These are phyloP conservation scores for Yamadazyma philogaea DNA, from an alignment of 805 yeast genomes.

Conservation along the genomic window DNA sequence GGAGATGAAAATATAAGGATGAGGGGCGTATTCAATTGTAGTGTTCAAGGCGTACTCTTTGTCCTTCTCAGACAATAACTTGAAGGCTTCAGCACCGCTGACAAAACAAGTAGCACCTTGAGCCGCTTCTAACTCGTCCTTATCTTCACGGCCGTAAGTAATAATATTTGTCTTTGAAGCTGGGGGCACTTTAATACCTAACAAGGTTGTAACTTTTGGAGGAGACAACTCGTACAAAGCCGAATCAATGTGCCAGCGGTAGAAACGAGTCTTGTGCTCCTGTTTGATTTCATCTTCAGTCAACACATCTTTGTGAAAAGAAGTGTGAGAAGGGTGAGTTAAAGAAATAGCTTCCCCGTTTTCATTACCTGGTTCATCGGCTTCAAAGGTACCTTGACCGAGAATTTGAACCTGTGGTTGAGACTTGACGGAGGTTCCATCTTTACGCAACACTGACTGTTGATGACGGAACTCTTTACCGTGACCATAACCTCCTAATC, in stretches of 20 bases:
- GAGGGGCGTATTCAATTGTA: slow-evolving; percentile 87
- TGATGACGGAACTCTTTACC: slow-evolving; percentile 62
- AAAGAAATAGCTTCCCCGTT: slow-evolving; percentile 59
- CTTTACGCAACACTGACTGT: slow-evolving; percentile 67
- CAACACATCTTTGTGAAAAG: slow-evolving; percentile 70
- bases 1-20: slow-evolving; percentile 82
- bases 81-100: slow-evolving; percentile 78
- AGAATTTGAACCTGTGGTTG: slow-evolving; percentile 90
- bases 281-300: slow-evolving; percentile 58
- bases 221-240: slow-evolving; percentile 85
- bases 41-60: slow-evolving; percentile 71
- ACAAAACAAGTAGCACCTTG: slow-evolving; percentile 91
- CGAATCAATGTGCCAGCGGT: slow-evolving; percentile 93
- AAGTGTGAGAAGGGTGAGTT: slow-evolving; percentile 81
- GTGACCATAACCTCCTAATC: slow-evolving; percentile 70
- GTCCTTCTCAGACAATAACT: slow-evolving; percentile 62
- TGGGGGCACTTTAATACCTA: slow-evolving; percentile 80
- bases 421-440: slow-evolving; percentile 72
- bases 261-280: slow-evolving; percentile 70
- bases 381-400: slow-evolving; percentile 73
- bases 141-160: slow-evolving; percentile 54
- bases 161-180: slow-evolving; percentile 59
- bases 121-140: slow-evolving; percentile 61
- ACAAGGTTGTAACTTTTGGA: slow-evolving; percentile 78
- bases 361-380: slow-evolving; percentile 52